Evolutionary conservation across 768 basidiomycete species (phyloP), one percentile per base, ranked within the genome.

Genomic region (Naematelia encephala): DNA sequence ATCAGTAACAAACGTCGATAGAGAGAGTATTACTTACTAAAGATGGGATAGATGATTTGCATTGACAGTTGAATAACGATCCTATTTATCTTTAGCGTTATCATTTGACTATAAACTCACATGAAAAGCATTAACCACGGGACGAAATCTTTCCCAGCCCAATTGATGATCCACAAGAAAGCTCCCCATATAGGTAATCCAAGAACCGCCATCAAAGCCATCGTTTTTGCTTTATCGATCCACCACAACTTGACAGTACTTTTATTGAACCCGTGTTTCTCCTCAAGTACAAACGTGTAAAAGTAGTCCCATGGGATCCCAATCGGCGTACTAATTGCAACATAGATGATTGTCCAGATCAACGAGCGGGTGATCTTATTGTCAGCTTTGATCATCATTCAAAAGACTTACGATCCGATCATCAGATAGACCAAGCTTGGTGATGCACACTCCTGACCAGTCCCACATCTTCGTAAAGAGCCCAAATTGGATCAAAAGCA

Each of bases 241-340:
- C 91, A 74, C 77, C 90, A 98, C 2, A 93, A 79, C 14, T 68
- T 67, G 0, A 84, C 83, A 0, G 91, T 90, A 4, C 86, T 92
- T 79, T 98, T 96, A 83, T 98, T 99, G 82, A 97, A 98, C 0
- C 93, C 93, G 64, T 96, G 91, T 64, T 87, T 88, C 74, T 94
- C 88, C 78, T 98, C 96, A 39, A 98, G 81, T 4, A 92, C 88
- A 72, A 99, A 99, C 2, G 91, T 96, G 60, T 85, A 83, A 79
- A 96, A 97, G 22, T 87, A 80, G 28, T 84, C 85, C 43, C 91
- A 79, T 19, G 94, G 91, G 11, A 92, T 80, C 5, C 83, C 80
- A 1, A 90, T 85, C 26, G 89, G 74, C 0, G 85, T 82, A 1
- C 87, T 87, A 42, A 85, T 54, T 57, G 88, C 10, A 5, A 73